phyloP scores from a whole-genome alignment of 139 green algal species.

The Tetraselmis striata region DNA sequence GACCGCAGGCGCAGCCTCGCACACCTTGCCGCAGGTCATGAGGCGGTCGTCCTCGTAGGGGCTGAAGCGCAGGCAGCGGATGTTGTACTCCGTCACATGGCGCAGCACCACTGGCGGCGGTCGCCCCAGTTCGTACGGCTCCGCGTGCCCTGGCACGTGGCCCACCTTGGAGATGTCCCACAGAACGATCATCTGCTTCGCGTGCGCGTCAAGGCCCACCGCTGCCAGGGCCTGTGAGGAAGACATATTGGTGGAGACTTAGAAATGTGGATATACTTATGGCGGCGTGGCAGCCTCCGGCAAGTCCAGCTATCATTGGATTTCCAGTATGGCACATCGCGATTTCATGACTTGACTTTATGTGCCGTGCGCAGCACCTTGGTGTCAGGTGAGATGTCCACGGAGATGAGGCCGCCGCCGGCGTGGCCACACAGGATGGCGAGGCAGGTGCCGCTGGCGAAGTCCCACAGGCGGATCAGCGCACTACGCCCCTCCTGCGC shows the following conservation, averaged over 20 bases:
- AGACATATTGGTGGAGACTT: too few species aligned
- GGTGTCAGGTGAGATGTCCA: conserved; percentile 66
- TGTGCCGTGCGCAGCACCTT: neutral
- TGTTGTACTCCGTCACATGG: conserved; percentile 57
- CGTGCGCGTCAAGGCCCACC: conserved; percentile 53
- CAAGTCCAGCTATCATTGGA: too few species aligned
- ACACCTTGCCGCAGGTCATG: conserved; percentile 53
- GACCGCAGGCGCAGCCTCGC: too few species aligned
- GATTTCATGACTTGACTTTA: too few species aligned
- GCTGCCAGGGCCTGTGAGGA: conserved; percentile 41
- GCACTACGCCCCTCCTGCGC: conserved; percentile 61
- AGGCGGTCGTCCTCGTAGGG: conserved; percentile 61
- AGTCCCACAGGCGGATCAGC: conserved; percentile 67
- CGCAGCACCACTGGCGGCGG: conserved; percentile 28
- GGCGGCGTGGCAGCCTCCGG: too few species aligned
- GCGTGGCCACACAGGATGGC: conserved; percentile 41
- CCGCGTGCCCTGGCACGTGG: neutral
- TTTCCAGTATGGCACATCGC: too few species aligned
- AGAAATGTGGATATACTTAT: too few species aligned
- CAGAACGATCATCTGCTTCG: conserved; percentile 57
- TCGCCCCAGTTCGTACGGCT: neutral
- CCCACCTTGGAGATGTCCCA: conserved; percentile 56
- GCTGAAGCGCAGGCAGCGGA: conserved; percentile 53
- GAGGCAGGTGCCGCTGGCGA: conserved; percentile 38
- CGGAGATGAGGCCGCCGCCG: conserved; percentile 33